Percentiles rank a stretch among this genome's conserved stretches.
Conservation (phyloP, 75 land plant species). For the Sequoiadendron giganteum region DNA sequence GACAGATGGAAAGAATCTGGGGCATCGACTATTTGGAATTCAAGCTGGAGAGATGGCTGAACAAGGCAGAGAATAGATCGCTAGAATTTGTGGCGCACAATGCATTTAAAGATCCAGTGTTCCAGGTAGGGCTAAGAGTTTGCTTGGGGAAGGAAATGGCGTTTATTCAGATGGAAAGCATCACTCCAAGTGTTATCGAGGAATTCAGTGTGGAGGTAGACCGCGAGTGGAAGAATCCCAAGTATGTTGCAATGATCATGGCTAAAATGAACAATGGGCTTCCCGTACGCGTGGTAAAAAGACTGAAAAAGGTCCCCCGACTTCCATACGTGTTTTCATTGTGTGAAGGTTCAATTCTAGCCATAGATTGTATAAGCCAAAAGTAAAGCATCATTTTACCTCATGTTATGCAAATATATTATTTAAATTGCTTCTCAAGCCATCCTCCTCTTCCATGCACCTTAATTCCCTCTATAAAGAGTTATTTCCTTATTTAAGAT, state of each 20-base stretch:
- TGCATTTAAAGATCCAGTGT: constrained; percentile 25
- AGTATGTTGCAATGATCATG: not conserved
- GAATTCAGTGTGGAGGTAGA: constrained; percentile 15
- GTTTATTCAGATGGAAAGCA: constrained; percentile 33
- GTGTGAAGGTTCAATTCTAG: too few relatives aligned
- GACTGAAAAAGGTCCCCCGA: not conserved
- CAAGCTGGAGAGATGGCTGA: too few relatives aligned
- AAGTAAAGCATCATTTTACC: too few relatives aligned
- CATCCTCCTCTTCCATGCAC: too few relatives aligned
- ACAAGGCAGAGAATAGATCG: too few relatives aligned
- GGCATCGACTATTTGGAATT: too few relatives aligned
- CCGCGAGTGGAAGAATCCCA: not conserved
- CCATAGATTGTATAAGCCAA: too few relatives aligned
- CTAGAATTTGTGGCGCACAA: constrained; percentile 6
- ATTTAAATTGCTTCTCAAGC: too few relatives aligned
- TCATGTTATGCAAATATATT: too few relatives aligned
- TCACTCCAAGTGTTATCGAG: constrained; percentile 22
- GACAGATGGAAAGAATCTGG: too few relatives aligned
- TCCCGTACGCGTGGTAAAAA: not conserved
- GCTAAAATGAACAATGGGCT: not conserved
- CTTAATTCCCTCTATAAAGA: too few relatives aligned
- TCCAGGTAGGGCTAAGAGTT: constrained; percentile 37
- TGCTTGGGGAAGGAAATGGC: constrained; percentile 45
- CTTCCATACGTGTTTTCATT: not conserved
- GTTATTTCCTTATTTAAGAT: too few relatives aligned